A percentile compares a stretch with the other conserved stretches of the same genome.
Evolutionary conservation across 768 basidiomycete species (phyloP).

Genomic region (Tephrocybe sp.): DNA sequence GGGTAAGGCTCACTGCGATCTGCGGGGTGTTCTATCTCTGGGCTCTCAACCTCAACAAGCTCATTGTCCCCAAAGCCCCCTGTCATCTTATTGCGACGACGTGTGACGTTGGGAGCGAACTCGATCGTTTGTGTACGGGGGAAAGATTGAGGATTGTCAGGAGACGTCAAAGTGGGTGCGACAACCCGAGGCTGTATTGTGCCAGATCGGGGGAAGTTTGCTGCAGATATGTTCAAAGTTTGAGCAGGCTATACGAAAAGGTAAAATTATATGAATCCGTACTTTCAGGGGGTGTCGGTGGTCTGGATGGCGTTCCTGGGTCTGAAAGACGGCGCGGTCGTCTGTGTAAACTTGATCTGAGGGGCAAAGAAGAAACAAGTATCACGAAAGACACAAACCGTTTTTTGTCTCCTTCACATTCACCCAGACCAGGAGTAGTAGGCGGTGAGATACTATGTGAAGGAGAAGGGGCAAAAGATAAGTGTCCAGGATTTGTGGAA

Average conservation of each 20-base stretch:
- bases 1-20: slow-evolving; percentile 15
- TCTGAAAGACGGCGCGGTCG: slow-evolving; percentile 36
- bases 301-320: slow-evolving; percentile 30
- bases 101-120: slow-evolving; percentile 30
- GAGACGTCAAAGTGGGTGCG: slow-evolving; percentile 4
- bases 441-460: background rate
- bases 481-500: slow-evolving; percentile 15
- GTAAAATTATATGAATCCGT: slow-evolving; percentile 8
- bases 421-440: slow-evolving; percentile 6
- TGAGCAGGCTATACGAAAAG: background rate
- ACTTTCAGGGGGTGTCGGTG: slow-evolving; percentile 32
- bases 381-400: no score
- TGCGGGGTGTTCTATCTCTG: slow-evolving; percentile 7
- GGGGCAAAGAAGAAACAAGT: no score
- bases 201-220: slow-evolving; percentile 34
- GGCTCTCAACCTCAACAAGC: slow-evolving; percentile 13
- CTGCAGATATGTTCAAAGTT: slow-evolving; percentile 18
- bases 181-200: slow-evolving; percentile 25
- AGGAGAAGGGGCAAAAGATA: slow-evolving; percentile 19
- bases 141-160: slow-evolving; percentile 23
- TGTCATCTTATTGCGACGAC: slow-evolving; percentile 24
- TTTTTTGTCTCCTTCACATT: slow-evolving; percentile 3
- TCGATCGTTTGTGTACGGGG: slow-evolving; percentile 41
- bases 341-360: slow-evolving; percentile 2
- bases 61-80: slow-evolving; percentile 11